Evolutionary conservation across 495 filamentous ascomycete species (phyloP).

Genomic region (Penicillium alfredii): DNA sequence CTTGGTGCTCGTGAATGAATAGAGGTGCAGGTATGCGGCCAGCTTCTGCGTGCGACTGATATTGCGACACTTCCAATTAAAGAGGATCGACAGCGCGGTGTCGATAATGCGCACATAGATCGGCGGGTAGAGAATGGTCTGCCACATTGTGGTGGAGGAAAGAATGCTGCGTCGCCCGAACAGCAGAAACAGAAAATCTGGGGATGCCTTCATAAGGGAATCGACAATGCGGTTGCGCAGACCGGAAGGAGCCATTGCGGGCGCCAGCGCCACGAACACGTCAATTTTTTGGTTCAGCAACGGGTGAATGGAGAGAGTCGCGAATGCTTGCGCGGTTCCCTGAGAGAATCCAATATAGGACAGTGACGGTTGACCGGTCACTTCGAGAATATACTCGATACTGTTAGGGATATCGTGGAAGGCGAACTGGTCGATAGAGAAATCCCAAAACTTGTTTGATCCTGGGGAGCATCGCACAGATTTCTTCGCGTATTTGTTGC

Average conservation of each 20-base stretch:
- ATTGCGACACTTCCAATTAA: slow-evolving; percentile 84
- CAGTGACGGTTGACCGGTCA: slow-evolving; percentile 75
- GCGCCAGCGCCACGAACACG: slow-evolving; percentile 95
- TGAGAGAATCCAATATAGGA: slow-evolving; percentile 97
- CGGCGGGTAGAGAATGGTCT: slow-evolving; percentile 88
- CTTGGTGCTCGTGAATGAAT: slow-evolving; percentile 93
- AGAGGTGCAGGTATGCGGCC: slow-evolving; percentile 93
- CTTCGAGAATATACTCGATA: slow-evolving; percentile 83
- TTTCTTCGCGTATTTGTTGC: slow-evolving; percentile 99
- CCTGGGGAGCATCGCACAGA: slow-evolving; percentile 66
- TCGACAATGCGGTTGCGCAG: slow-evolving; percentile 83
- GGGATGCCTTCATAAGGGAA: slow-evolving; percentile 87
- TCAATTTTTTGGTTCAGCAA: slow-evolving; percentile 88
- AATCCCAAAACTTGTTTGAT: slow-evolving; percentile 84
- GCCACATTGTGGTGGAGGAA: slow-evolving; percentile 93
- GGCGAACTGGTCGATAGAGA: slow-evolving; percentile 96
- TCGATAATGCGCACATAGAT: slow-evolving; percentile 91
- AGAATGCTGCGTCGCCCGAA: slow-evolving; percentile 94
- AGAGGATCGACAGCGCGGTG: slow-evolving; percentile 70
- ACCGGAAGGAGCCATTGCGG: slow-evolving; percentile 93
- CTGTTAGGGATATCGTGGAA: slow-evolving; percentile 96
- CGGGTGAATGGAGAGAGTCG: slow-evolving; percentile 88
- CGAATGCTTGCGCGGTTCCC: slow-evolving; percentile 94
- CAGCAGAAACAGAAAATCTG: slow-evolving; percentile 84
- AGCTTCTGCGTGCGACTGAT: slow-evolving; percentile 86